These are phyloP conservation scores for Eustoma russellianum DNA, from an alignment of 257 asterid species.

Conservation along the genomic window DNA sequence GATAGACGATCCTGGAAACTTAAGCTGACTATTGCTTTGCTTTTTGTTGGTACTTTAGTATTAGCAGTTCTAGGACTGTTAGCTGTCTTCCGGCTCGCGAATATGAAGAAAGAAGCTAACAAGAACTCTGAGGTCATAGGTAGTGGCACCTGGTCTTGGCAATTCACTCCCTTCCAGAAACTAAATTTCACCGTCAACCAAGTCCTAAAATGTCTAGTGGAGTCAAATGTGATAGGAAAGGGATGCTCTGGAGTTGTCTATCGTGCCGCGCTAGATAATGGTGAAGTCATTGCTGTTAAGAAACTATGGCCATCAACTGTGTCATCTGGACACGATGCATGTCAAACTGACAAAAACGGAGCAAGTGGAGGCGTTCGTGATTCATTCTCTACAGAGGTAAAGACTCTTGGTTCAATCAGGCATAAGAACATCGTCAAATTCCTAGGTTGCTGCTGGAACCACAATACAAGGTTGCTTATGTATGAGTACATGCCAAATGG, in stretches of 20 bases:
- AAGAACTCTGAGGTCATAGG: constrained; percentile 48
- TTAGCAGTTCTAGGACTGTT: constrained; percentile 48
- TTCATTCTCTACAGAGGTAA: constrained; percentile 75
- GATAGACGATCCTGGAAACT: constrained; percentile 45
- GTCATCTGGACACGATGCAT: constrained; percentile 22
- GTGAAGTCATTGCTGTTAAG: constrained; percentile 66
- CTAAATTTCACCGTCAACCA: constrained; percentile 48
- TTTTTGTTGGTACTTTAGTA: constrained; percentile 29
- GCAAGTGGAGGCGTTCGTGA: constrained; percentile 39
- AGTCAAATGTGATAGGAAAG: constrained; percentile 63
- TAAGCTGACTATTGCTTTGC: constrained; percentile 45
- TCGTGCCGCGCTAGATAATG: constrained; percentile 47
- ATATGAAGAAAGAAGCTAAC: constrained; percentile 31
- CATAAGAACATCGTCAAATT: constrained; percentile 79
- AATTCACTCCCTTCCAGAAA: constrained; percentile 69
- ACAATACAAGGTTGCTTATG: constrained; percentile 62
- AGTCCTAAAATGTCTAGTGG: constrained; percentile 46
- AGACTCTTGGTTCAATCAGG: constrained; percentile 66
- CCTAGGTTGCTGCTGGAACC: constrained; percentile 87
- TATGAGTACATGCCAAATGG: constrained; percentile 90
- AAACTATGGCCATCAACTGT: constrained; percentile 59
- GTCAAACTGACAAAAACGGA: constrained; percentile 20
- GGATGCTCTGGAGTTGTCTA: constrained; percentile 84
- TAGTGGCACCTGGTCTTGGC: constrained; percentile 42
- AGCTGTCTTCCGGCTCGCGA: constrained; percentile 45